phyloP scores from a whole-genome alignment of 306 rosid genomes.

The Cyclanthera cordifolia region DNA sequence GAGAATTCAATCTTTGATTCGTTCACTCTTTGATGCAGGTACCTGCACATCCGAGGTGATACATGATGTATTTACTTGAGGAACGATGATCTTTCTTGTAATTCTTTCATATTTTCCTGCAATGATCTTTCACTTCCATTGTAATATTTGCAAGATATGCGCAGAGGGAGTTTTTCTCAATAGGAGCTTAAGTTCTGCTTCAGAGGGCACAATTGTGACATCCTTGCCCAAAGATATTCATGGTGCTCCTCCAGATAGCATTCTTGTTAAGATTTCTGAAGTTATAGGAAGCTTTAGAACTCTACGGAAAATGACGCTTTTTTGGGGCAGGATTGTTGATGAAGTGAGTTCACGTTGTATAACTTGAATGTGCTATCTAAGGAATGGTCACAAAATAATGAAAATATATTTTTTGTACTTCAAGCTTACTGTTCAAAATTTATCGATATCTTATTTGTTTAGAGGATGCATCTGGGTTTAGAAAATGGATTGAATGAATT shows the following conservation, averaged over 20 bases:
- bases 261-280: constrained; percentile 86
- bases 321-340: constrained; percentile 71
- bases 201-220: constrained; percentile 35
- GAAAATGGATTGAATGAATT: constrained; percentile 8
- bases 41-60: constrained; percentile 31
- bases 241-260: constrained; percentile 89
- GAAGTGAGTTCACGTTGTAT: constrained; percentile 52
- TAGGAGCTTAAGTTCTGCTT: constrained; percentile 43
- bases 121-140: constrained; percentile 62
- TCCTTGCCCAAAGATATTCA: constrained; percentile 77
- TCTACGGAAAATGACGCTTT: constrained; percentile 61
- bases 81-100: constrained; percentile 4
- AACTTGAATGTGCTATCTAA: constrained; percentile 12
- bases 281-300: constrained; percentile 66
- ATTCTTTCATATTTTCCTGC: constrained; percentile 25
- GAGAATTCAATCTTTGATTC: constrained; percentile 50
- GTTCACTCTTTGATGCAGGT: constrained; percentile 76
- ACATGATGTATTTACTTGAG: constrained; percentile 14
- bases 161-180: constrained; percentile 80
- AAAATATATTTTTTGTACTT: background rate
- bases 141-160: constrained; percentile 84
- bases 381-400: background rate
- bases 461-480: background rate
- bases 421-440: background rate
- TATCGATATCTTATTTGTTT: constrained; percentile 12